Evolutionary conservation across 495 filamentous ascomycete species (phyloP), one percentile per base, ranked within the genome.

Genomic region (Cairneyella variabilis): DNA sequence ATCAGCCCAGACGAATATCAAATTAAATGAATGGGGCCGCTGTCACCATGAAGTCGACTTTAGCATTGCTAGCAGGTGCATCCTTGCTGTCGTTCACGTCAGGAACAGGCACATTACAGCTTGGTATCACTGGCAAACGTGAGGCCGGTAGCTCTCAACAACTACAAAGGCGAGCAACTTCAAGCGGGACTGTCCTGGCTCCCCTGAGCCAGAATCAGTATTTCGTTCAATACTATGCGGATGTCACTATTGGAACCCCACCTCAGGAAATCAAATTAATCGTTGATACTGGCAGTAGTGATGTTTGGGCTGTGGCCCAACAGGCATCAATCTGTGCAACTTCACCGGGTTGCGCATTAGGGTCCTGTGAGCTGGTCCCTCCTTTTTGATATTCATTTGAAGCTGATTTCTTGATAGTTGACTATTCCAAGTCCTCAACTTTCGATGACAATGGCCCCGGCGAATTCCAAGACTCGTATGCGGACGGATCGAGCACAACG

Each of bases 251-350:
- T 44, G 88, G 88, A 25, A 88, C 85, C 7, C 87, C 86, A 8
- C 66, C 72, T 1, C 88, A 92, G 60, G 68, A 61, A 14, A 58
- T 73, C n/a, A 68, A 64, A 20, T 58, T 78, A 45, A 58, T 74
- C 37, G 66, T 92, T 53, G 88, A 92, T 56, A 92, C 88, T 7
- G 88, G 88, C 3, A 93, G 89, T 59, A 92, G 88, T 61, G 91
- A 95, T 68, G 71, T 92, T 9, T 95, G 89, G 89, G 73, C 82
- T 17, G 51, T 76, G 32, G 66, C 69, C 46, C 48, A 56, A 21
- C 34, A 59, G 7, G 74, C 76, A 16, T 17, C 38, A 34, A 9
- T 52, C 3, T 52, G 49, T 44, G 23, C 23, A 32, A 34, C 6
- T 14, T 18, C 39, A 34, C 3, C 4, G 5, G 26, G 23, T 9